phyloP scores from a whole-genome alignment of 2,329 filamentous ascomycete genomes.

The Amauroascus niger region DNA sequence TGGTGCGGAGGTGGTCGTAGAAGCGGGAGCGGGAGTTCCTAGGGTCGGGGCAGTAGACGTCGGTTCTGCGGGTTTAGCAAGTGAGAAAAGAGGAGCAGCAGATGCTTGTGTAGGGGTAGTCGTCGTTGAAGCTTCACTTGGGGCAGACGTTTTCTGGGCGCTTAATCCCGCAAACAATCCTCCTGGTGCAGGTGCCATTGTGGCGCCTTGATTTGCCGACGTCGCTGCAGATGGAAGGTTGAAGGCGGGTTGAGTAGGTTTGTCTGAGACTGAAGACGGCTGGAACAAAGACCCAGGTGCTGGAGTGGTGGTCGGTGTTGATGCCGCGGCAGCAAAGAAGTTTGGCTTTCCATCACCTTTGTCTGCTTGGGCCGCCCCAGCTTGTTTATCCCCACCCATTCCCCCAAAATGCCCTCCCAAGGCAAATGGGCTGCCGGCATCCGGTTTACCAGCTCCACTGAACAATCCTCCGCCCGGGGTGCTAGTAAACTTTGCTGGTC shows the following conservation, averaged over 20 bases:
- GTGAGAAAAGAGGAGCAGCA: not conserved
- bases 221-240: conserved; percentile 4
- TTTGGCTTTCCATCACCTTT: conserved; percentile 10
- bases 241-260: conserved; percentile 7
- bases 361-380: not conserved
- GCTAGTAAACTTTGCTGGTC: conserved; percentile 26
- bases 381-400: conserved; percentile 2
- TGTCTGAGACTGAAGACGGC: conserved; percentile 4
- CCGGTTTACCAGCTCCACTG: conserved; percentile 1
- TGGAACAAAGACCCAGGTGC: conserved; percentile 14
- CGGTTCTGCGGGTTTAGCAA: conserved; percentile 13
- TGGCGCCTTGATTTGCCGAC: conserved; percentile 7
- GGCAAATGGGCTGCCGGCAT: not conserved
- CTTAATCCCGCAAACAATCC: conserved; percentile 5
- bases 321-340: conserved; percentile 15
- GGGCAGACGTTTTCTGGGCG: conserved; percentile 3
- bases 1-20: conserved; percentile 22
- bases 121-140: conserved; percentile 8
- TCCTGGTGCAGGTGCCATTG: conserved; percentile 16
- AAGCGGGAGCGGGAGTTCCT: conserved; percentile 24
- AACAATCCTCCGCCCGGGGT: conserved; percentile 23
- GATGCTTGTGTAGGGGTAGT: conserved; percentile 11
- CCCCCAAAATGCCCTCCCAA: conserved; percentile 8
- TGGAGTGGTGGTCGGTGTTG: conserved; percentile 16
- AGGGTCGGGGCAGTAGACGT: conserved; percentile 28